Percentiles rank a stretch among this genome's conserved stretches.
Evolutionary conservation across 2,329 filamentous ascomycete species (phyloP).

Genomic region (Cadophora sp.): DNA sequence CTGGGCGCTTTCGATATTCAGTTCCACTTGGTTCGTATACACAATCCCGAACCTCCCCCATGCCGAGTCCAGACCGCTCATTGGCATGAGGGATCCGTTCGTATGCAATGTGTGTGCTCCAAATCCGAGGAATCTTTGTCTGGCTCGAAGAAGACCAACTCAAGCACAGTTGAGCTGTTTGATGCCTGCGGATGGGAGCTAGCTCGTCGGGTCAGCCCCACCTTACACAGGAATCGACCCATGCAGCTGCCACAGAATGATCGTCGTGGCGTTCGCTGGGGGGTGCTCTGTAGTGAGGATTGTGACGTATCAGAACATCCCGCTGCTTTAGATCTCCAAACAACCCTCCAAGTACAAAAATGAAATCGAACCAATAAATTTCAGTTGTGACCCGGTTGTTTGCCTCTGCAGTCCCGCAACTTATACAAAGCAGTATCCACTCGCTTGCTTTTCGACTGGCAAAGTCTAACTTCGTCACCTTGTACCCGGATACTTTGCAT

Average conservation of each 20-base stretch:
- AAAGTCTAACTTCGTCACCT: constrained; percentile 17
- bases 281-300: background rate
- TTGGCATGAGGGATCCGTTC: background rate
- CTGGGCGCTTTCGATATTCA: too few relatives aligned
- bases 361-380: constrained; percentile 22
- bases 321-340: constrained; percentile 21
- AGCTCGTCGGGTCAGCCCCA: background rate
- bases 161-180: background rate
- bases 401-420: constrained; percentile 28
- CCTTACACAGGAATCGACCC: constrained; percentile 9
- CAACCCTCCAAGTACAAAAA: constrained; percentile 13
- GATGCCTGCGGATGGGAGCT: background rate
- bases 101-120: background rate
- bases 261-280: background rate
- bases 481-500: constrained; percentile 12
- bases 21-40: background rate
- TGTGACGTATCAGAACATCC: constrained; percentile 20
- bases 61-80: background rate
- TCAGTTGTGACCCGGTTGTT: constrained; percentile 24
- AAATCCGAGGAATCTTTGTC: background rate
- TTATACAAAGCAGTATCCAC: constrained; percentile 21
- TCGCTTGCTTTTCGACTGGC: constrained; percentile 16
- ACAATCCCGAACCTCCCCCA: background rate
- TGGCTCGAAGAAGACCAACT: background rate
- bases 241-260: constrained; percentile 2